Evolutionary conservation across 176 grass and related monocot species (phyloP), one percentile per base, ranked within the genome.

Genomic region (Canna indica): DNA sequence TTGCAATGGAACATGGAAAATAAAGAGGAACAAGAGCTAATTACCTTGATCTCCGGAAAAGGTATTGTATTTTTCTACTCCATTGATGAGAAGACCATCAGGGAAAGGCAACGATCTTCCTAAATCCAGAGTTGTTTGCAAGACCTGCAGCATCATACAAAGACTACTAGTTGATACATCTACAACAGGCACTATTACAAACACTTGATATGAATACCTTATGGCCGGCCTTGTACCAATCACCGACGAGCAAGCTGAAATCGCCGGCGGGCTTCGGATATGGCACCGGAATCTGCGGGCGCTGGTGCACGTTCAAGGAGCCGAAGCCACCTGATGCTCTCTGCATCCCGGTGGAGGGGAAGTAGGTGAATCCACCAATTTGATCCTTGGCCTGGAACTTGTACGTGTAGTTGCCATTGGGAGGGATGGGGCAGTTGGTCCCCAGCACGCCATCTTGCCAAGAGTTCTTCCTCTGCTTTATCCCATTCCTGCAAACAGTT

Each of bases 221-320:
- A 48, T 96, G 85, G 0, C 82, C 67, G 75, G 82, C 70, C 69
- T 84, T 94, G 77, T 86, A 86, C 90, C 83, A 94, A 73, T 94
- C 90, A 30, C 86, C 86, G 48, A 88, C 52, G 73, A 88, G 80
- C 35, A 91, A 39, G n/a, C 79, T 79, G 65, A 85, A 80, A 22
- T 91, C 88, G 36, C 44, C 85, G 62, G 80, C 76, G 15, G 82
- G 81, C 3, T 36, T 85, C n/a, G 41, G 30, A 73, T 82, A 91
- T 16, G 85, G 82, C 4, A 81, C 82, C 20, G 82, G 79, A 69
- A 91, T 80, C 72, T 78, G 64, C 10, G 77, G 68, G 34, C 85
- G 72, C 78, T 79, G 84, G 76, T 85, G 69, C 62, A 91, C 69
- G 67, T 82, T 76, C 61, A 91, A 52, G 27, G 78, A 59, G n/a